phyloP scores from a whole-genome alignment of 306 rosid species.

The Arachis stenosperma region DNA sequence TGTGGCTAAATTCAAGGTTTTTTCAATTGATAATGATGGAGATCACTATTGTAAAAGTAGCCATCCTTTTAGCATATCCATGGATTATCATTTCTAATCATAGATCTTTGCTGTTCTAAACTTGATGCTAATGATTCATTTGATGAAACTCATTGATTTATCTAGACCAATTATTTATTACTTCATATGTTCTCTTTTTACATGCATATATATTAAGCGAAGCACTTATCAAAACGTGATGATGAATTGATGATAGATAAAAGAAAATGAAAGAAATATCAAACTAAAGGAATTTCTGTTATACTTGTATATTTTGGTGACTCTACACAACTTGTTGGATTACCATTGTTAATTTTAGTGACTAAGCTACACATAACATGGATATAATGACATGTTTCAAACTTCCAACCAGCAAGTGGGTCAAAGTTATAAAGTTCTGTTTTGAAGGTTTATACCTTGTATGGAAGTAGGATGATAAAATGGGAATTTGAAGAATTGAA shows the following conservation, averaged over 20 bases:
- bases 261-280: too few species aligned
- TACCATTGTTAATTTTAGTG: too few species aligned
- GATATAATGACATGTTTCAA: too few species aligned
- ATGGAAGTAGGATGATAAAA: background rate
- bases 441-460: background rate
- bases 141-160: too few species aligned
- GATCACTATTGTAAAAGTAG: constrained; percentile 6
- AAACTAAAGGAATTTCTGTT: too few species aligned
- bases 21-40: background rate
- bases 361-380: too few species aligned
- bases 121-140: background rate
- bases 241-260: too few species aligned
- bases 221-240: too few species aligned
- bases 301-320: background rate
- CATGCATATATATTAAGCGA: too few species aligned
- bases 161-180: too few species aligned
- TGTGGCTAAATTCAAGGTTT: background rate
- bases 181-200: too few species aligned
- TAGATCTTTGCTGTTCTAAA: background rate
- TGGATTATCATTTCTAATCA: constrained; percentile 14
- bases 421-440: background rate
- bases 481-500: background rate
- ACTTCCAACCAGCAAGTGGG: background rate
- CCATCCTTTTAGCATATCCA: constrained; percentile 9
- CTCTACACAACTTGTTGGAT: background rate